Evolutionary conservation across 768 basidiomycete genomes (phyloP).

Genomic region (Harrya chromipes): DNA sequence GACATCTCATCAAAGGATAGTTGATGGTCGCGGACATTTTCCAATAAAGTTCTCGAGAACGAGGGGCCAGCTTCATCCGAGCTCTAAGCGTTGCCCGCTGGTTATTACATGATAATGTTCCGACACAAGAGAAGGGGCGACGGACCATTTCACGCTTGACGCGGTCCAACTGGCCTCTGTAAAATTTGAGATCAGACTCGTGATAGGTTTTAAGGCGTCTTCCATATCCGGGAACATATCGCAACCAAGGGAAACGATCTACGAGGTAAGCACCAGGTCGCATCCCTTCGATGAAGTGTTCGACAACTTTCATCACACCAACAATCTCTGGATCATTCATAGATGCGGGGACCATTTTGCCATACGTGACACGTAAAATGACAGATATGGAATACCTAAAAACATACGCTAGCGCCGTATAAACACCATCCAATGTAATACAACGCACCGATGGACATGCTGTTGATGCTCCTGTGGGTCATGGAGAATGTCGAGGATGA

Average conservation of each 20-base stretch:
- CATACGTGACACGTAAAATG: conserved; percentile 27
- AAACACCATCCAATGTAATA: conserved; percentile 10
- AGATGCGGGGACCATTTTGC: conserved; percentile 17
- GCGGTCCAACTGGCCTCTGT: conserved; percentile 44
- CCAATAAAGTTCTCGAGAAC: conserved; percentile 54
- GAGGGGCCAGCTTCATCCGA: conserved; percentile 21
- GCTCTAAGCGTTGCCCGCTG: conserved; percentile 3
- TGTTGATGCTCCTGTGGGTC: conserved; percentile 35
- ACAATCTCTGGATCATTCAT: conserved; percentile 24
- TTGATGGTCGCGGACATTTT: conserved; percentile 44
- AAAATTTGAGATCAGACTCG: conserved; percentile 47
- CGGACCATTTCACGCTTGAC: conserved; percentile 45
- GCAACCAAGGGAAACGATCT: conserved; percentile 34
- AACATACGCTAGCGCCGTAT: background rate
- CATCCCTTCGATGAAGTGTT: conserved; percentile 29
- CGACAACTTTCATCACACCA: conserved; percentile 13
- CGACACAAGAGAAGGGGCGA: background rate
- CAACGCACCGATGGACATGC: conserved; percentile 46
- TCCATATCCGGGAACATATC: conserved; percentile 57
- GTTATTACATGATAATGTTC: background rate
- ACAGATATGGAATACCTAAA: conserved; percentile 28
- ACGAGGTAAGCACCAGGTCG: conserved; percentile 35
- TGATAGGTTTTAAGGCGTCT: conserved; percentile 51
- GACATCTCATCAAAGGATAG: conserved; percentile 52
- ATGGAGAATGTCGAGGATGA: conserved; percentile 30